Percentiles rank a stretch among this genome's conserved stretches.
Evolutionary conservation across 1,284 basidiomycete species (phyloP).

Genomic region (Phellinidium pouzarii): DNA sequence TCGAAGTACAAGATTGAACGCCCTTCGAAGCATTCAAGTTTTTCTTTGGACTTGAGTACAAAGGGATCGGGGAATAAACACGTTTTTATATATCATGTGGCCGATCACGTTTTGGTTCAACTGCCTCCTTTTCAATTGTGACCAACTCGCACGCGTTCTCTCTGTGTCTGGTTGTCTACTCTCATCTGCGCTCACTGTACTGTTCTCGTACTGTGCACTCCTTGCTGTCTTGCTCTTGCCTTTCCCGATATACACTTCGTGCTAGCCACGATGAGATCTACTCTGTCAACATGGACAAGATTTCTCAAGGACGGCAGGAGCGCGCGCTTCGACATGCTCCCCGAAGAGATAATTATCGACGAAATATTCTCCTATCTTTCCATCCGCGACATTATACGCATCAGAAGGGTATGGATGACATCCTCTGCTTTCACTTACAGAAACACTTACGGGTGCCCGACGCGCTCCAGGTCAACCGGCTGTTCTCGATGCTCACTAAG

Average conservation of each 20-base stretch:
- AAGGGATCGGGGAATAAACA: too few relatives aligned
- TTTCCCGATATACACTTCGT: not conserved
- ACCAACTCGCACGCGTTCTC: too few relatives aligned
- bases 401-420: slow-evolving; percentile 16
- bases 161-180: too few relatives aligned
- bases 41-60: too few relatives aligned
- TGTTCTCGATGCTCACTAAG: slow-evolving; percentile 54
- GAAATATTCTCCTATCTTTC: slow-evolving; percentile 11
- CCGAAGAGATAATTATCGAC: slow-evolving; percentile 17
- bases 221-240: not conserved
- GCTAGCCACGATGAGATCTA: not conserved
- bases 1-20: too few relatives aligned
- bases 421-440: not conserved
- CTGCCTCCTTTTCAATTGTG: too few relatives aligned
- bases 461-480: slow-evolving; percentile 41
- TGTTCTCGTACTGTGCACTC: not conserved
- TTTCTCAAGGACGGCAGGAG: slow-evolving; percentile 2
- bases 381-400: slow-evolving; percentile 12
- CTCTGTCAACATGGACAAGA: slow-evolving; percentile 1
- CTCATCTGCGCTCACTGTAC: not conserved
- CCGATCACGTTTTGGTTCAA: too few relatives aligned
- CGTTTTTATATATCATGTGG: too few relatives aligned
- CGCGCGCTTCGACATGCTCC: not conserved
- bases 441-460: not conserved
- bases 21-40: too few relatives aligned